A percentile compares a stretch with the other conserved stretches of the same genome.
Conservation (phyloP, 148 eudicot species). For the Dianthus caryophyllus region DNA sequence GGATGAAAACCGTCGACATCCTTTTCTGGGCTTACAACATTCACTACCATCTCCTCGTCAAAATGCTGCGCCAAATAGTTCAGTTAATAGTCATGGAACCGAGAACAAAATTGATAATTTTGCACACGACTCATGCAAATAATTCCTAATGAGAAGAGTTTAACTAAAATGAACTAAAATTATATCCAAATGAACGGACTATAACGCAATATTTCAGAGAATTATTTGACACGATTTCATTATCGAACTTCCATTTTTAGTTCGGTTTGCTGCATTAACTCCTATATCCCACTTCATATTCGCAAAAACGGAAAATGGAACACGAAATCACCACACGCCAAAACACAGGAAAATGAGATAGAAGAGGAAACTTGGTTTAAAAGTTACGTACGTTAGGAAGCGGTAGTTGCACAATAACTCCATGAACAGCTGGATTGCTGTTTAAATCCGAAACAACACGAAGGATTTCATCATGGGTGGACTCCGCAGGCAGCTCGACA, state of each 20-base stretch:
- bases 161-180: no score
- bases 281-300: neutral
- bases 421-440: slow-evolving; percentile 43
- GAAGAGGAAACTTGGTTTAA: slow-evolving; percentile 3
- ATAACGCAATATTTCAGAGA: neutral
- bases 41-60: slow-evolving; percentile 42
- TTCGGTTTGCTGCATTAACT: neutral
- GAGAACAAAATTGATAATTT: no score
- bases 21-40: slow-evolving; percentile 40
- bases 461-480: slow-evolving; percentile 35
- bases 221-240: neutral
- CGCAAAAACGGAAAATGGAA: neutral
- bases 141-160: no score
- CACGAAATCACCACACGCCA: neutral
- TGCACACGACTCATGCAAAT: no score
- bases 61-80: slow-evolving; percentile 36
- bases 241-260: neutral
- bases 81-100: slow-evolving; percentile 13
- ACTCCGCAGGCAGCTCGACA: slow-evolving; percentile 34
- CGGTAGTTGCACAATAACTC: slow-evolving; percentile 53
- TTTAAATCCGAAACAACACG: slow-evolving; percentile 33
- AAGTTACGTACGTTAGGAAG: slow-evolving; percentile 47
- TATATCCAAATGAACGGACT: no score
- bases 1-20: slow-evolving; percentile 65
- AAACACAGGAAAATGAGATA: neutral